These are phyloP conservation scores for Rhizopus stolonifer DNA, from an alignment of 371 early-diverging fungal species.

Conservation along the genomic window DNA sequence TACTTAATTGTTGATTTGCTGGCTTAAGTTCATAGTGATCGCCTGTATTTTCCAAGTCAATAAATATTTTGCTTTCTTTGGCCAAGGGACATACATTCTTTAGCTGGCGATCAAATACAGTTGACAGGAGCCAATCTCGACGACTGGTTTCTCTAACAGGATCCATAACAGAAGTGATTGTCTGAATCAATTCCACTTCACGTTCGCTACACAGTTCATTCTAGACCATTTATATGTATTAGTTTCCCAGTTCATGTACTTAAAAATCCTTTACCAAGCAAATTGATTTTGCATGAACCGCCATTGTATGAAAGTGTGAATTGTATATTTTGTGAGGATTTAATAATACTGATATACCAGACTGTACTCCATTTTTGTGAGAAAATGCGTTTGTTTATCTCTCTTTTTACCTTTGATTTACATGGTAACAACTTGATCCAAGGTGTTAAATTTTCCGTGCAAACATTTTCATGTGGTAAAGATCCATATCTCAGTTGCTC, in stretches of 20 bases:
- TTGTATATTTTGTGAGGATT: constrained; percentile 91
- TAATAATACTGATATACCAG: constrained; percentile 82
- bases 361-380: too few relatives aligned
- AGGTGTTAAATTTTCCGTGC: constrained; percentile 97
- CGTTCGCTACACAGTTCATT: constrained; percentile 29
- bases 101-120: constrained; percentile 64
- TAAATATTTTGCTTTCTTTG: constrained; percentile 46
- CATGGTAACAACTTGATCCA: constrained; percentile 96
- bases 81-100: constrained; percentile 67
- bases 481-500: constrained; percentile 69
- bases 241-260: neutral
- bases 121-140: constrained; percentile 72
- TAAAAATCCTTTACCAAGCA: constrained; percentile 45
- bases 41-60: constrained; percentile 42
- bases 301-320: constrained; percentile 88
- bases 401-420: constrained; percentile 68
- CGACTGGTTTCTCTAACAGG: constrained; percentile 62
- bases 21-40: constrained; percentile 42
- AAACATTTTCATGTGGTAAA: constrained; percentile 89
- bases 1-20: constrained; percentile 6
- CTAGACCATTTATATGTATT: constrained; percentile 8
- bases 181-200: constrained; percentile 54
- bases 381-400: constrained; percentile 1
- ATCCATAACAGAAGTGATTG: constrained; percentile 73
- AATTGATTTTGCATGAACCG: constrained; percentile 59